Base-by-base conservation (phyloP, 2,329 filamentous ascomycete species). In the Colletotrichum neosansevieriae region DNA sequence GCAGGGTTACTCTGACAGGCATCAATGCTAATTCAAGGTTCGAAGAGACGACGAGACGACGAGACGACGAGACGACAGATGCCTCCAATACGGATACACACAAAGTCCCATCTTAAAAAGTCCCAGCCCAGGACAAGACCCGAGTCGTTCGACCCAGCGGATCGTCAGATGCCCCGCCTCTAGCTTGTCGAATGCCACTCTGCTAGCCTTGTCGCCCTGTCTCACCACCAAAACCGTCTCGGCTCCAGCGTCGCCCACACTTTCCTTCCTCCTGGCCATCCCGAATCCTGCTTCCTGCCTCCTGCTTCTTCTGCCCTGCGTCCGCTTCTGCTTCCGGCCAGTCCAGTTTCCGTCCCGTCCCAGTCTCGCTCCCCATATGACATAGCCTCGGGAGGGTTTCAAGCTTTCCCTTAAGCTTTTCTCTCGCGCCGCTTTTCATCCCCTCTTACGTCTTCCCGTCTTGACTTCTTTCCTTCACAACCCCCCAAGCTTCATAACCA, bases 171-270 rank as follows among this genome's bases (percentile, higher is more conserved):
- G 66, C 66, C 66, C 66, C 66, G 66, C 65, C 49, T 32, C 49
- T 62, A 32, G 34, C 44, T 59, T 10, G 32, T 59, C 34, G 17
- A 51, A 50, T 51, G 58, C 13, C 19, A 60, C 34, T 59, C 32
- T 45, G 9, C 29, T 29, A 24, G 51, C 36, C 53, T 40, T 36
- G 58, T 53, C 73, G 69, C 62, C 58, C 78, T 79, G 78, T 70
- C 65, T 68, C 60, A 68, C 65, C 45, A 64, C 59, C 65, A 64
- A 54, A 67, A 58, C 19, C 44, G 38, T 44, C n/a, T 44, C 63
- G 58, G 40, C 53, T 47, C 59, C 63, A 21, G 54, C 61, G 54
- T 53, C 50, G 56, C 56, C 50, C 67, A 61, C 62, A 50, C 57
- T 24, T 57, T 67, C 51, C 19, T 47, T 44, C 51, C 13, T 19